Evolutionary conservation across 306 rosid species (phyloP).

Genomic region (Nissolia schottii): DNA sequence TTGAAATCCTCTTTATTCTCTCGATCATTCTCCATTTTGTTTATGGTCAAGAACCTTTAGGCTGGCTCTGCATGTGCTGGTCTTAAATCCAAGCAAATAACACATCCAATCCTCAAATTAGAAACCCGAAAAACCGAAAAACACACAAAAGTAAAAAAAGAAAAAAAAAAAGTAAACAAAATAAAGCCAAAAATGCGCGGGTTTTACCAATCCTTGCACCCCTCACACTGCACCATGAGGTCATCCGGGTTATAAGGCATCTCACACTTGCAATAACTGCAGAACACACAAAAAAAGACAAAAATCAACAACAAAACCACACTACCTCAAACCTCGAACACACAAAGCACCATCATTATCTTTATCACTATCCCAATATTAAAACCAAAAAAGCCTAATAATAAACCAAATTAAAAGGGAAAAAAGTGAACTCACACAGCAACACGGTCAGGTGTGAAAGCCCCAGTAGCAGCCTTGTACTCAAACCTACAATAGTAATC

Average conservation of each 20-base stretch:
- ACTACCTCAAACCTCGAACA: not conserved
- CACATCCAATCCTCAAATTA: not conserved
- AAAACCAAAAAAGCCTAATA: not conserved
- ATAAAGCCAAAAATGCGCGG: constrained; percentile 21
- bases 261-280: constrained; percentile 91
- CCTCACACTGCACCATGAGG: constrained; percentile 96
- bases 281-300: constrained; percentile 25
- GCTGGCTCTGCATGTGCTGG: not conserved
- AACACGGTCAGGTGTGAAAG: constrained; percentile 81
- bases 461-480: constrained; percentile 88
- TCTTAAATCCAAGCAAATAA: not conserved
- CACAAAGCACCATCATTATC: constrained; percentile 11
- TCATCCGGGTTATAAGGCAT: constrained; percentile 97
- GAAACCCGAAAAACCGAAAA: not conserved
- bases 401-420: not conserved
- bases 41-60: not conserved
- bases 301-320: constrained; percentile 10
- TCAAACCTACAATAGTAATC: constrained; percentile 86
- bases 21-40: not conserved
- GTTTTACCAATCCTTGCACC: constrained; percentile 90
- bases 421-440: constrained; percentile 64
- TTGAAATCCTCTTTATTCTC: not conserved
- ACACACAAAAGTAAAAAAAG: not conserved
- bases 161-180: constrained; percentile 6
- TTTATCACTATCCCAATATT: too few relatives aligned